phyloP scores from a whole-genome alignment of 495 filamentous ascomycete genomes.

The Hypoxylon fragiforme region DNA sequence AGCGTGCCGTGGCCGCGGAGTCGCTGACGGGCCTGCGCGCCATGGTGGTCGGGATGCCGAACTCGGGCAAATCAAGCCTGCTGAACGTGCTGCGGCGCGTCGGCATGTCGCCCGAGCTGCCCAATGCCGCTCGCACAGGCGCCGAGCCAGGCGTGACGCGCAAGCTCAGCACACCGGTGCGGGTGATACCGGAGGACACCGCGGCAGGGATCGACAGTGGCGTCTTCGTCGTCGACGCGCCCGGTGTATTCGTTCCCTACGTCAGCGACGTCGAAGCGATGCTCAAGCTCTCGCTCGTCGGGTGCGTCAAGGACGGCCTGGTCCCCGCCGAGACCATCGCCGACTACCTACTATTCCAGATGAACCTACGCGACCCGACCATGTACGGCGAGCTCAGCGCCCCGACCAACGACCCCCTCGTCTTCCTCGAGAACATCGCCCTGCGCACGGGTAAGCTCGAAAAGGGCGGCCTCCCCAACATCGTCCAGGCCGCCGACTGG shows the following conservation, averaged over 20 bases:
- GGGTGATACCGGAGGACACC: slow-evolving; percentile 56
- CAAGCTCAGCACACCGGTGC: slow-evolving; percentile 80
- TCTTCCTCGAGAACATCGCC: slow-evolving; percentile 69
- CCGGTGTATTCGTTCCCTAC: slow-evolving; percentile 91
- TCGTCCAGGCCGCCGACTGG: slow-evolving; percentile 77
- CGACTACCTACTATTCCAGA: slow-evolving; percentile 83
- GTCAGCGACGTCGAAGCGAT: slow-evolving; percentile 82
- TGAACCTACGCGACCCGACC: slow-evolving; percentile 65
- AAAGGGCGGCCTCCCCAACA: slow-evolving; percentile 73
- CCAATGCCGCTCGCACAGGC: slow-evolving; percentile 80
- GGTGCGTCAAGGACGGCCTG: slow-evolving; percentile 86
- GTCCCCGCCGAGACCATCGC: slow-evolving; percentile 74
- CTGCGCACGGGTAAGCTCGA: slow-evolving; percentile 71
- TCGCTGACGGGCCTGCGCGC: slow-evolving; percentile 65
- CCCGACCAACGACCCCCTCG: slow-evolving; percentile 81
- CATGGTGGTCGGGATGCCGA: slow-evolving; percentile 95
- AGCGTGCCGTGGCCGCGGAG: slow-evolving; percentile 38
- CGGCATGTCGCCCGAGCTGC: slow-evolving; percentile 57
- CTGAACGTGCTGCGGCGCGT: slow-evolving; percentile 79
- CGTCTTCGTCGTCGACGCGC: slow-evolving; percentile 58
- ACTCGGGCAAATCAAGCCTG: slow-evolving; percentile 89
- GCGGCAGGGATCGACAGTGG: slow-evolving; percentile 37
- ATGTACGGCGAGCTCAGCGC: slow-evolving; percentile 64
- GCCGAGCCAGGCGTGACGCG: slow-evolving; percentile 87
- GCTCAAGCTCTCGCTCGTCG: slow-evolving; percentile 88